Evolutionary conservation across 108 stramenopile species (phyloP), one percentile per base, ranked within the genome.

Genomic region (Mediolabrus comicus): DNA sequence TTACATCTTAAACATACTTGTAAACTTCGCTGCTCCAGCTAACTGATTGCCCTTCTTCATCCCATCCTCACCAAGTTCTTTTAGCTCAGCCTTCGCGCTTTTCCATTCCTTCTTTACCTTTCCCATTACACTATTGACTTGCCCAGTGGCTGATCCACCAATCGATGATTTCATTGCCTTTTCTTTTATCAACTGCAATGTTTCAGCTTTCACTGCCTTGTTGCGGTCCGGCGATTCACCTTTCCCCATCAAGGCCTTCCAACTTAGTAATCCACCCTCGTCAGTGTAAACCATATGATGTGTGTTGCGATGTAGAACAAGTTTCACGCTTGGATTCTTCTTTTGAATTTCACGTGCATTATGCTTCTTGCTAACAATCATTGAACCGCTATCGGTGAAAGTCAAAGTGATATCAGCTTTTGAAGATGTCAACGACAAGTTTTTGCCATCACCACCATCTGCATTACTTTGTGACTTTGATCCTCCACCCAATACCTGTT

Each of bases 211-310:
- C 32, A 73, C 64, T 26, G 59, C 56, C 10, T 65, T 24, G 9
- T 73, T 73, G 12, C 72, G 64, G 65, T 73, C 72, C 1, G 29
- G 7, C 28, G 64, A 65, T 32, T 52, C 16, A 2, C 72, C 72
- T n/a, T 39, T 43, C 0, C 64, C 72, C 63, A 65, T 73, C 4
- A 73, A 27, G 0, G 72, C 59, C 30, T 73, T 73, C 72, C 72
- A 73, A 9, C 58, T 59, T 4, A 73, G 46, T 0, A 46, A 19
- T 9, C 72, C 72, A 13, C 63, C 72, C 11, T 73, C 72, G 41
- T 73, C 72, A n/a, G 56, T 58, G 30, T 73, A 73, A 0, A 73
- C 72, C 62, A 73, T 65, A 49, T 73, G 72, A 9, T 34, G 52
- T 27, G 72, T 22, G 59, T 73, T 73, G 14, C 72, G 62, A 64